phyloP scores from a whole-genome alignment of 2,329 filamentous ascomycete species.

The Sporothrix globosa region DNA sequence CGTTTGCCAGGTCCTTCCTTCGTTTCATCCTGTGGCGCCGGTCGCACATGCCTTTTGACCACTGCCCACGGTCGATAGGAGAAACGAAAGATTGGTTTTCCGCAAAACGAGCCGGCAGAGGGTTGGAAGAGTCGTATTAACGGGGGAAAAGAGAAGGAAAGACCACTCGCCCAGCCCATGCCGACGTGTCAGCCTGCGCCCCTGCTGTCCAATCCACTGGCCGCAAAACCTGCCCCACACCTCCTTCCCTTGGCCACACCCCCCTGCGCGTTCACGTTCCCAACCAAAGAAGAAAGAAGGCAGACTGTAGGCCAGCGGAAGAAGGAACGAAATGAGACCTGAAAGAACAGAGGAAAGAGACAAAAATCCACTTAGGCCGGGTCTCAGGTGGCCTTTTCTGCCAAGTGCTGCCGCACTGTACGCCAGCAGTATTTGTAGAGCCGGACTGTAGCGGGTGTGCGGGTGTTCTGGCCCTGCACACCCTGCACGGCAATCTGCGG shows the following conservation, averaged over 20 bases:
- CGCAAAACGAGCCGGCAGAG: conserved; percentile 11
- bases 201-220: conserved; percentile 35
- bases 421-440: conserved; percentile 6
- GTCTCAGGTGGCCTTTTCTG: conserved; percentile 31
- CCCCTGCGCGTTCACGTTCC: conserved; percentile 30
- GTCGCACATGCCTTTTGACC: conserved; percentile 24
- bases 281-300: conserved; percentile 7
- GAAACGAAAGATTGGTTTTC: conserved; percentile 2
- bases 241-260: conserved; percentile 30
- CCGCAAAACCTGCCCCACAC: conserved; percentile 31
- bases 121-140: not conserved
- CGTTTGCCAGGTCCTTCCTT: not conserved
- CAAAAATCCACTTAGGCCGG: conserved; percentile 31
- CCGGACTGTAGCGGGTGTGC: conserved; percentile 16
- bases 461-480: conserved; percentile 19
- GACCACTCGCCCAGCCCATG: conserved; percentile 30
- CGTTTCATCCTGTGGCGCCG: not conserved
- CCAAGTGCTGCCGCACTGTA: conserved; percentile 23
- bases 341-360: conserved; percentile 6
- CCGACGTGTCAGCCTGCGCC: conserved; percentile 38
- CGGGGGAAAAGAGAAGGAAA: conserved; percentile 18
- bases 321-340: conserved; percentile 15
- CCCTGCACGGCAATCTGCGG: conserved; percentile 32
- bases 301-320: conserved; percentile 19
- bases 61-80: conserved; percentile 29